Percentiles rank a stretch among this genome's conserved stretches.
These are phyloP conservation scores for Hibiscus trionum DNA, from an alignment of 345 rosid genomes.

Conservation along the genomic window DNA sequence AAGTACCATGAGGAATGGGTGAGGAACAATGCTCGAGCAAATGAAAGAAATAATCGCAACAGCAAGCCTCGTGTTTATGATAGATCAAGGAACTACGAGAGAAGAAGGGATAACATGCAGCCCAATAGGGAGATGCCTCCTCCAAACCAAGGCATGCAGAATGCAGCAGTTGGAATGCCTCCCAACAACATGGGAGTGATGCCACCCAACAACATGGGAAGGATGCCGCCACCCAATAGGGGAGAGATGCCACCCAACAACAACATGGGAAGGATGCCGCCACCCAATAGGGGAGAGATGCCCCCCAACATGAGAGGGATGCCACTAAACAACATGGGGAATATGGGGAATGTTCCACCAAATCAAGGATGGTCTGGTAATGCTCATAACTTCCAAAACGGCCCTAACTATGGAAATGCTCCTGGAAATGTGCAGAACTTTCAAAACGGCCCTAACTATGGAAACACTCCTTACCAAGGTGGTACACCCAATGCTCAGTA, in stretches of 20 bases:
- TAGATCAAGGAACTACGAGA: conserved; percentile 72
- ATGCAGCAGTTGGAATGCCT: conserved; percentile 12
- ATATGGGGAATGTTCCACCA: conserved; percentile 4
- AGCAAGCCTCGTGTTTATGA: conserved; percentile 64
- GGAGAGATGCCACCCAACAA: no score
- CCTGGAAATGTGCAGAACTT: conserved; percentile 1
- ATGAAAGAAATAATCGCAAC: conserved; percentile 79
- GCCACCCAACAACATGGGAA: neutral
- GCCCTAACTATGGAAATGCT: neutral
- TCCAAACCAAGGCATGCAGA: conserved; percentile 27
- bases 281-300: neutral
- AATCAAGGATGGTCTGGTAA: conserved; percentile 12
- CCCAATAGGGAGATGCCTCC: conserved; percentile 16
- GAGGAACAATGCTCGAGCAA: conserved; percentile 82
- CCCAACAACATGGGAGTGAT: conserved; percentile 6
- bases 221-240: neutral
- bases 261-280: conserved; percentile 12
- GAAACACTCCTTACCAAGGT: neutral
- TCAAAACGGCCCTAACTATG: neutral
- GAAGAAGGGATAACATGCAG: conserved; percentile 79
- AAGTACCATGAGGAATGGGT: conserved; percentile 98
- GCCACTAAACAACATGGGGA: neutral
- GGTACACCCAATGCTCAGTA: neutral
- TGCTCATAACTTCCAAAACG: neutral
- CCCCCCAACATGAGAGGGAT: conserved; percentile 11